A percentile compares a stretch with the other conserved stretches of the same genome.
Evolutionary conservation across 768 basidiomycete species (phyloP).

Genomic region (Macrocybe gigantea): DNA sequence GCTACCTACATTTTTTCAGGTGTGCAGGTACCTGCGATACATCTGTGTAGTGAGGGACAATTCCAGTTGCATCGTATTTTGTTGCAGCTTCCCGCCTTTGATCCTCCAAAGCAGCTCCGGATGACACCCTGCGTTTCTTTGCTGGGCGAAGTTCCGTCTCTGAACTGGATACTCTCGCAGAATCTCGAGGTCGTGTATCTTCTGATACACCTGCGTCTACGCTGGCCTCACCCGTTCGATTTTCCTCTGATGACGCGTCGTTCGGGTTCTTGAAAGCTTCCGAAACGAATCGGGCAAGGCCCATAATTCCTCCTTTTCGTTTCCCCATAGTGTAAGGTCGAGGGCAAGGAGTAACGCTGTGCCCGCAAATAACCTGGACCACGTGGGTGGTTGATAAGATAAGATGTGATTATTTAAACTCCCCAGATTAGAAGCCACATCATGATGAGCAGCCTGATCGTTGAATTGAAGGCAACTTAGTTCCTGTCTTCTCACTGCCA

Average conservation of each 20-base stretch:
- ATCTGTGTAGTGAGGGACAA: slow-evolving; percentile 67
- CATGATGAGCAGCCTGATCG: no score
- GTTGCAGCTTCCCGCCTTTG: slow-evolving; percentile 14
- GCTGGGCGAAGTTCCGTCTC: slow-evolving; percentile 21
- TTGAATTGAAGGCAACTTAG: no score
- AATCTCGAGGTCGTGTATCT: no score
- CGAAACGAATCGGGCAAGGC: slow-evolving; percentile 38
- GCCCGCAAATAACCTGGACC: no score
- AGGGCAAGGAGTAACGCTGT: background rate
- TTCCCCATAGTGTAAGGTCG: slow-evolving; percentile 18
- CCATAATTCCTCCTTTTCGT: slow-evolving; percentile 34
- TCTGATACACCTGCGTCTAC: no score
- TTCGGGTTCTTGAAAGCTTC: slow-evolving; percentile 25
- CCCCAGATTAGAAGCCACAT: no score
- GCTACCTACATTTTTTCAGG: slow-evolving; percentile 73
- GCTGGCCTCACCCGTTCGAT: no score
- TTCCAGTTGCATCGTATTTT: slow-evolving; percentile 62
- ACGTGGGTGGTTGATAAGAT: no score
- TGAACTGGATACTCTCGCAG: slow-evolving; percentile 23
- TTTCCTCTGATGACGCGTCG: background rate
- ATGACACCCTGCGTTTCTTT: background rate
- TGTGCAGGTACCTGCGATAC: slow-evolving; percentile 67
- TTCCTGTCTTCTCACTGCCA: no score
- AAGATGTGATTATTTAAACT: no score
- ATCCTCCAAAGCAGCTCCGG: slow-evolving; percentile 10